phyloP scores from a whole-genome alignment of 2,329 filamentous ascomycete genomes.

The Dactylellina parvicollis region DNA sequence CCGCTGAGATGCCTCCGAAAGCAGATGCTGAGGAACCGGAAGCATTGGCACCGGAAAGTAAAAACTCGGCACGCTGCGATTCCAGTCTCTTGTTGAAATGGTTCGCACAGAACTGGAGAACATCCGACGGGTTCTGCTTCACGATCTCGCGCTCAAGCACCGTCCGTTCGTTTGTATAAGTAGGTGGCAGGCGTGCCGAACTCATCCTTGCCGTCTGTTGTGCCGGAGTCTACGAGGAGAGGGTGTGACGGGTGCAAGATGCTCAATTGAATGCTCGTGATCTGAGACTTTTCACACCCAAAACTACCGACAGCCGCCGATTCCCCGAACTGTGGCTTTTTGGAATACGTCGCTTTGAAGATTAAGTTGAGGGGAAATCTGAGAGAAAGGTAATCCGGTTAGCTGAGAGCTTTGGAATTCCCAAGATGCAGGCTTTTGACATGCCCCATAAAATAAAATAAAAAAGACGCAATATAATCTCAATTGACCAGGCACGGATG shows the following conservation, averaged over 20 bases:
- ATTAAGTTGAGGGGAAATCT: not conserved
- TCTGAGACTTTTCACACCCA: constrained; percentile 1
- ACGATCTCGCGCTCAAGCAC: constrained; percentile 71
- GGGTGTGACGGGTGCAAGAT: not conserved
- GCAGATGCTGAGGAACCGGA: constrained; percentile 55
- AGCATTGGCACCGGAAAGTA: constrained; percentile 60
- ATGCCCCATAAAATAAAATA: not conserved
- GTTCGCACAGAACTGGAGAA: constrained; percentile 76
- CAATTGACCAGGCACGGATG: constrained; percentile 14
- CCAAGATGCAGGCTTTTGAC: not conserved
- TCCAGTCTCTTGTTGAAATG: constrained; percentile 74
- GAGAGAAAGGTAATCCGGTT: not conserved
- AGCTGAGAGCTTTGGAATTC: not conserved
- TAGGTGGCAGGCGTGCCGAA: constrained; percentile 64
- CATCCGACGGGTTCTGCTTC: constrained; percentile 70
- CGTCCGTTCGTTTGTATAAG: constrained; percentile 72
- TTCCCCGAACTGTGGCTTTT: too few relatives aligned
- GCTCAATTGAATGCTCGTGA: constrained; percentile 16
- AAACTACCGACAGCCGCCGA: constrained; percentile 35
- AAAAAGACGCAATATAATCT: constrained; percentile 1
- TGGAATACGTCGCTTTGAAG: too few relatives aligned
- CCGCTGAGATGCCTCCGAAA: constrained; percentile 54
- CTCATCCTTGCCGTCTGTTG: constrained; percentile 38
- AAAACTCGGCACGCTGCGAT: constrained; percentile 70
- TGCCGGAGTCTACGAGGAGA: not conserved